A percentile compares a stretch with the other conserved stretches of the same genome.
These are phyloP conservation scores for Bipolaris zeicola DNA, from an alignment of 2,329 filamentous ascomycete genomes.

Conservation along the genomic window DNA sequence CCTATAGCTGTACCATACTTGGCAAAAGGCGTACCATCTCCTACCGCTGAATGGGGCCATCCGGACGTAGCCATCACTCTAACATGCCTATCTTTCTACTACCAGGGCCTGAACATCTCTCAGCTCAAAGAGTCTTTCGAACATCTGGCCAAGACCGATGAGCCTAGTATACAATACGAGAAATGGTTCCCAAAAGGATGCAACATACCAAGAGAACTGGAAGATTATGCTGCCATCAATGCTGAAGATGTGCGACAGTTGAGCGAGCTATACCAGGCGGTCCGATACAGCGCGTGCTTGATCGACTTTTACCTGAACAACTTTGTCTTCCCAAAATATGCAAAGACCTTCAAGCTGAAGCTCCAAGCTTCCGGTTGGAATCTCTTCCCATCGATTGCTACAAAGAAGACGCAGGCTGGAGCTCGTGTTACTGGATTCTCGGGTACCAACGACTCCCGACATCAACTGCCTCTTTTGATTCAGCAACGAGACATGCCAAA, in stretches of 20 bases:
- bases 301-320: constrained; percentile 71
- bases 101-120: constrained; percentile 57
- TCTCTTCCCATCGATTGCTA: constrained; percentile 55
- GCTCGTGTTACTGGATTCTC: constrained; percentile 69
- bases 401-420: not conserved
- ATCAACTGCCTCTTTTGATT: constrained; percentile 66
- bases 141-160: constrained; percentile 60
- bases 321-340: constrained; percentile 69
- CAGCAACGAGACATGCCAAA: constrained; percentile 63
- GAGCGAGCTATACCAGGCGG: constrained; percentile 44
- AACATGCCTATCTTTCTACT: constrained; percentile 64
- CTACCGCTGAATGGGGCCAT: constrained; percentile 71
- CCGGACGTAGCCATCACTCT: constrained; percentile 60
- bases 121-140: constrained; percentile 61
- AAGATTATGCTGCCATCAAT: constrained; percentile 64
- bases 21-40: constrained; percentile 68
- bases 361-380: constrained; percentile 72
- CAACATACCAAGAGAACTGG: constrained; percentile 54
- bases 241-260: constrained; percentile 61
- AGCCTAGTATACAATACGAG: constrained; percentile 63
- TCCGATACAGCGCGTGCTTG: constrained; percentile 55
- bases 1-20: constrained; percentile 68
- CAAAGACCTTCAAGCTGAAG: constrained; percentile 68
- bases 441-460: constrained; percentile 70
- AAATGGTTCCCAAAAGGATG: constrained; percentile 55